Evolutionary conservation across 2,329 filamentous ascomycete species (phyloP).

Genomic region (Elsinoe ampelina): DNA sequence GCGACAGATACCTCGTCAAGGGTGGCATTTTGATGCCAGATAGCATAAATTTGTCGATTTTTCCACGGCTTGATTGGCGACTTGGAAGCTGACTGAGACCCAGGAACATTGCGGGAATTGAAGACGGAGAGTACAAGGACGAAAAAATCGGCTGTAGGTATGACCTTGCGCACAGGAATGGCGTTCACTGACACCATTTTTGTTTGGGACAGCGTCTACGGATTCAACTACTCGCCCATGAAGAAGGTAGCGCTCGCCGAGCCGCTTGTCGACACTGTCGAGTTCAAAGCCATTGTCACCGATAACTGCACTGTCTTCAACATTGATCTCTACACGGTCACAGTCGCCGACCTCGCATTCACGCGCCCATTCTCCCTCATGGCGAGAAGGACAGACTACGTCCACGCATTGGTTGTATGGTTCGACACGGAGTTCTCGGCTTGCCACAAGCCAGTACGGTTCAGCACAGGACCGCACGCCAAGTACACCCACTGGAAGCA

Average conservation of each 20-base stretch:
- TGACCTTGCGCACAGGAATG: constrained; percentile 4
- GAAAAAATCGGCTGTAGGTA: constrained; percentile 97
- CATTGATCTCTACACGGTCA: constrained; percentile 90
- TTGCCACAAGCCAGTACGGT: constrained; percentile 95
- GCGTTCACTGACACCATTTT: constrained; percentile 20
- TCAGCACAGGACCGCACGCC: constrained; percentile 93
- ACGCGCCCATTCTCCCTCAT: constrained; percentile 64
- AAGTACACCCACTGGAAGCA: constrained; percentile 99
- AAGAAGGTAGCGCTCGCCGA: constrained; percentile 90
- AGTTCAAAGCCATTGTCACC: constrained; percentile 92
- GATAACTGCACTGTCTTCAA: constrained; percentile 78
- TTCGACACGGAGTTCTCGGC: constrained; percentile 98
- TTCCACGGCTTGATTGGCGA: too few relatives aligned
- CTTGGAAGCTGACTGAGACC: too few relatives aligned
- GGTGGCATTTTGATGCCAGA: constrained; percentile 88
- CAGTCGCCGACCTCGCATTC: constrained; percentile 74
- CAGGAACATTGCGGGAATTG: constrained; percentile 73
- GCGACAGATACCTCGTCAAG: constrained; percentile 79
- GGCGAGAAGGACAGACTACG: constrained; percentile 80
- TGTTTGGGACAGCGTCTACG: constrained; percentile 99
- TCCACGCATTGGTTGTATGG: constrained; percentile 95
- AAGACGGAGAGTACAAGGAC: constrained; percentile 99
- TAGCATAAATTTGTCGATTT: too few relatives aligned
- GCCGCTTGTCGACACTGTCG: constrained; percentile 93
- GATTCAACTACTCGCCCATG: constrained; percentile 90